A percentile compares a stretch with the other conserved stretches of the same genome.
phyloP scores from a whole-genome alignment of 306 rosid species.

The Rubus parviflorus region DNA sequence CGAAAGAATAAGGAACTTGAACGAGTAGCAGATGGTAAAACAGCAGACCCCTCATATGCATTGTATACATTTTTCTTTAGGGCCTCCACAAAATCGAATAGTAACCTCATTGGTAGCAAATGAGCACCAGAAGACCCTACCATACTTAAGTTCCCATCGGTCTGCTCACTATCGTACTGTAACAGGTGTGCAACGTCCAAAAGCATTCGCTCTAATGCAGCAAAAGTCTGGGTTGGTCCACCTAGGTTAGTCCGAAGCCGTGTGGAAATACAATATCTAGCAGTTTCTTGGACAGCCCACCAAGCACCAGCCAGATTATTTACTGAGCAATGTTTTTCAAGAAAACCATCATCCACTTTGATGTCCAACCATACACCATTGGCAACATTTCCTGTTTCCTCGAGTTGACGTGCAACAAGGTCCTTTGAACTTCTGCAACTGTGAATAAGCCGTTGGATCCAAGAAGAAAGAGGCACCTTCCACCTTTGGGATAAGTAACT shows the following conservation, averaged over 20 bases:
- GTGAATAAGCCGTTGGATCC: slow-evolving; percentile 90
- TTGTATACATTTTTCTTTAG: slow-evolving; percentile 91
- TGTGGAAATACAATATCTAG: slow-evolving; percentile 80
- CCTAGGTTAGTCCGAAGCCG: slow-evolving; percentile 95
- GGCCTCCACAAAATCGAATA: slow-evolving; percentile 89
- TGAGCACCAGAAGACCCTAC: slow-evolving; percentile 96
- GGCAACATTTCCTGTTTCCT: slow-evolving; percentile 62
- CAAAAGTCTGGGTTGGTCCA: slow-evolving; percentile 97
- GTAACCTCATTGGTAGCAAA: slow-evolving; percentile 84
- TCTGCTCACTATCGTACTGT: slow-evolving; percentile 87
- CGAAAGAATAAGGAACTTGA: slow-evolving; percentile 91
- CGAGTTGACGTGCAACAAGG: slow-evolving; percentile 50
- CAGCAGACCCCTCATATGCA: slow-evolving; percentile 92
- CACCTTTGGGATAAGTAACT: slow-evolving; percentile 93
- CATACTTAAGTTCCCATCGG: slow-evolving; percentile 87
- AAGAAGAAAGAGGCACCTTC: slow-evolving; percentile 92
- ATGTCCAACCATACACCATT: slow-evolving; percentile 64
- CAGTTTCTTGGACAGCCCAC: slow-evolving; percentile 97
- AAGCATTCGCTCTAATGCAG: slow-evolving; percentile 93
- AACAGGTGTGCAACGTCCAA: slow-evolving; percentile 80
- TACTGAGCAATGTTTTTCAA: slow-evolving; percentile 68
- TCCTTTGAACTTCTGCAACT: slow-evolving; percentile 72
- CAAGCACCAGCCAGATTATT: slow-evolving; percentile 88
- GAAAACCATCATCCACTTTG: slow-evolving; percentile 72
- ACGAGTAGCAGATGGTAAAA: slow-evolving; percentile 68